Evolutionary conservation across 768 basidiomycete species (phyloP), one percentile per base, ranked within the genome.

Genomic region (Auricularia sp.): DNA sequence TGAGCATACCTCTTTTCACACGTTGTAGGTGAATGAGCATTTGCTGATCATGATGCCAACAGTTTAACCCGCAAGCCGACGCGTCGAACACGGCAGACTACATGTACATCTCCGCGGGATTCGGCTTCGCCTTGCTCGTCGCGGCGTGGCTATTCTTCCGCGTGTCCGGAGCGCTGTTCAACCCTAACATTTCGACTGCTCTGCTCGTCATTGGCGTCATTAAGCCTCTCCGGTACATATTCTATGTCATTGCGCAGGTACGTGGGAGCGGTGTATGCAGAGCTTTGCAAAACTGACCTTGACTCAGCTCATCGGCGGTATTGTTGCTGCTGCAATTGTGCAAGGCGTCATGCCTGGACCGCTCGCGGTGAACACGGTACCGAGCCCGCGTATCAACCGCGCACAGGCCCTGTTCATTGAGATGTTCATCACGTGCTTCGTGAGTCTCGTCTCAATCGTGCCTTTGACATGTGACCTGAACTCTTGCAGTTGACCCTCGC

Each of bases 81-180:
- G 14, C 34, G 29, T 59, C 56, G 6, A 59, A 29, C 12, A 59
- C 29, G 29, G 34, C 29, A 5, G 56, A 59, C 56, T 59, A 8
- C 56, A 59, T 59, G 56, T 59, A 33, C 56, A 18, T 59, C 29
- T 59, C 56, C 16, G 21, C 23, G 16, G 56, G 56, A 6, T 59
- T 59, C 29, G 86, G 87, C 1, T 71, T 88, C 61, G 81, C 81
- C 66, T 78, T 89, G 59, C 76, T 87, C 61, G 79, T 84, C 56
- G 82, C 83, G 3, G 85, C 81, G 10, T 89, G 87, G 86, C 69
- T 87, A 10, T 88, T 88, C 73, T 88, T 81, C 70, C 79, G 86
- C 47, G 74, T 81, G 33, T 86, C 84, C 0, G 86, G 86, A 7
- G 85, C 84, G 7, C 73, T 87, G 34, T 88, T 87, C 74, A 89